phyloP scores from a whole-genome alignment of 345 rosid species.

The Dovyalis caffra region DNA sequence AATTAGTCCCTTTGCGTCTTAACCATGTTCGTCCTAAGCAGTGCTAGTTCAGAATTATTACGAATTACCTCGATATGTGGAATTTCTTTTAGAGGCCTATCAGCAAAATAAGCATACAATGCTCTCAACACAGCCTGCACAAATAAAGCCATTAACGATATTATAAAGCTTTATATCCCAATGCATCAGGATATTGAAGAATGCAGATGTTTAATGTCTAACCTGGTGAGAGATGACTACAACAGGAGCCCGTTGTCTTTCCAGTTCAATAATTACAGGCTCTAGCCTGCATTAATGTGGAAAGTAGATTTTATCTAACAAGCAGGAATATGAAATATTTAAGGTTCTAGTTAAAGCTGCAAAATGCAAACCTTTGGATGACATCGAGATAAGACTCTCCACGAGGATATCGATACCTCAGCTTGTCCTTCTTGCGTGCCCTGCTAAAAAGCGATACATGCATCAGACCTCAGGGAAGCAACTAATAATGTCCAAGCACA shows the following conservation, averaged over 20 bases:
- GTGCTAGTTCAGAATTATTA: background rate
- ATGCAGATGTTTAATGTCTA: conserved; percentile 14
- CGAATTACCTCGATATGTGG: conserved; percentile 87
- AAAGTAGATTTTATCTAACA: conserved; percentile 10
- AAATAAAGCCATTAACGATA: background rate
- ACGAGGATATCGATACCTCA: conserved; percentile 94
- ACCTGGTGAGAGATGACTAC: conserved; percentile 99
- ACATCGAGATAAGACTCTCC: conserved; percentile 99
- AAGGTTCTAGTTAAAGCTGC: background rate
- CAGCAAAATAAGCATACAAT: conserved; percentile 98
- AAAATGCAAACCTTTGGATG: conserved; percentile 72
- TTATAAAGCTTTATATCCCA: background rate
- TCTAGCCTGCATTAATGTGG: conserved; percentile 66
- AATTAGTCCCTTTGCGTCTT: background rate
- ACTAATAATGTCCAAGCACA: background rate
- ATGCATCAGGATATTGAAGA: background rate
- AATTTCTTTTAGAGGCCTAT: conserved; percentile 93
- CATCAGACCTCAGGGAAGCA: background rate
- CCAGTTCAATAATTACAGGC: conserved; percentile 97
- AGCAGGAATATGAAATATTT: background rate
- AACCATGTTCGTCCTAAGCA: background rate
- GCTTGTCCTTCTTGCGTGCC: conserved; percentile 84
- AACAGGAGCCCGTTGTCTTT: conserved; percentile 96
- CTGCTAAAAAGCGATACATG: conserved; percentile 35
- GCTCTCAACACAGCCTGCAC: conserved; percentile 97